These are phyloP conservation scores for Suhomyces chickasaworum DNA, from an alignment of 1,139 yeast species.

Conservation along the genomic window DNA sequence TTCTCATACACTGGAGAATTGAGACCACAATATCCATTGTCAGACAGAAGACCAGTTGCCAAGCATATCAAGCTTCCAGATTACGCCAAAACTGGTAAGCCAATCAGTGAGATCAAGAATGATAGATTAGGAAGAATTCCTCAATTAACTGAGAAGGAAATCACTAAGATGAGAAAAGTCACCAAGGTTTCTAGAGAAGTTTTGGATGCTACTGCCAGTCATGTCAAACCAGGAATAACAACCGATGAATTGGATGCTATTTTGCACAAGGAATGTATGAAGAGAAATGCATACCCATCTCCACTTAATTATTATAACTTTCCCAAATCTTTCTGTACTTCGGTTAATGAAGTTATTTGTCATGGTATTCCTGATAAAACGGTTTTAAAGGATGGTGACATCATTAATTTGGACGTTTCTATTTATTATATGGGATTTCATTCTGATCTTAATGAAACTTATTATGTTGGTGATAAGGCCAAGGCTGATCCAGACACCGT, in stretches of 20 bases:
- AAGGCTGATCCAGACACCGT: constrained; percentile 72
- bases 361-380: constrained; percentile 97
- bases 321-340: constrained; percentile 92
- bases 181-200: constrained; percentile 83
- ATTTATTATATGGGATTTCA: constrained; percentile 86
- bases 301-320: constrained; percentile 93
- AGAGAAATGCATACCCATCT: constrained; percentile 91
- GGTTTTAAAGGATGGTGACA: constrained; percentile 88
- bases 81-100: constrained; percentile 80
- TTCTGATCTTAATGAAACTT: constrained; percentile 94
- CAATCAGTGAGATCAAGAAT: constrained; percentile 72
- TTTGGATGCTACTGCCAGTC: constrained; percentile 82
- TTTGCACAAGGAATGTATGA: constrained; percentile 85
- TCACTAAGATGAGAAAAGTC: constrained; percentile 72
- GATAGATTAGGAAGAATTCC: constrained; percentile 71
- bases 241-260: constrained; percentile 90
- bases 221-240: constrained; percentile 82
- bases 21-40: constrained; percentile 79
- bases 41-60: constrained; percentile 71
- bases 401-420: constrained; percentile 87
- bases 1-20: constrained; percentile 72
- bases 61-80: constrained; percentile 77
- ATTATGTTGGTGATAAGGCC: constrained; percentile 93
- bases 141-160: constrained; percentile 62
- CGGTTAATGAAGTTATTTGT: constrained; percentile 92